Evolutionary conservation across 768 basidiomycete genomes (phyloP).

Genomic region (Saitozyma podzolica): DNA sequence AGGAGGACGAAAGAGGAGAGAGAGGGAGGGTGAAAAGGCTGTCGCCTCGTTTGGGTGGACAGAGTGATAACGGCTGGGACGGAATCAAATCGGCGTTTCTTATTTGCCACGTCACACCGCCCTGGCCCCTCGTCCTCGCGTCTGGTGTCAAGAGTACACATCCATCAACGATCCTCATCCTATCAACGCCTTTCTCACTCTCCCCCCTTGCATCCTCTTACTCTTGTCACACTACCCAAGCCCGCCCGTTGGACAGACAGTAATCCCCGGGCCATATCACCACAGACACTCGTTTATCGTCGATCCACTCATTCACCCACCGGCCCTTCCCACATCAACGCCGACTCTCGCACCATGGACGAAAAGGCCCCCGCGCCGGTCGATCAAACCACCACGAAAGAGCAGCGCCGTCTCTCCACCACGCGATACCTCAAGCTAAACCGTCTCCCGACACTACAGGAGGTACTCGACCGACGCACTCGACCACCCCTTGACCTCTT

Average conservation of each 20-base stretch:
- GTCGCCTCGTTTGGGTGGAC: slow-evolving; percentile 9
- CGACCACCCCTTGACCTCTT: slow-evolving; percentile 95
- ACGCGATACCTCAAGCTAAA: slow-evolving; percentile 44
- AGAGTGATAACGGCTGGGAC: background rate
- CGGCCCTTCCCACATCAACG: background rate
- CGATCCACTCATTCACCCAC: background rate
- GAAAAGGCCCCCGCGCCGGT: slow-evolving; percentile 23
- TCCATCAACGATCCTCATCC: too few relatives aligned
- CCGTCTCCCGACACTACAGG: slow-evolving; percentile 56
- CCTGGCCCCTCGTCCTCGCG: background rate
- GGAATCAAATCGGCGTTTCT: background rate
- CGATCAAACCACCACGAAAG: slow-evolving; percentile 19
- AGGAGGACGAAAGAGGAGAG: background rate
- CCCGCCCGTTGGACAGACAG: too few relatives aligned
- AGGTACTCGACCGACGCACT: slow-evolving; percentile 87
- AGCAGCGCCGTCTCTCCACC: slow-evolving; percentile 30
- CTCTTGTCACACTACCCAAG: too few relatives aligned
- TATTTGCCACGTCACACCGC: slow-evolving; percentile 11
- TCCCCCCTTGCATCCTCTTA: too few relatives aligned
- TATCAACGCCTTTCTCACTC: too few relatives aligned
- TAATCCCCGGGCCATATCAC: too few relatives aligned
- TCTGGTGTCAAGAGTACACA: slow-evolving; percentile 3
- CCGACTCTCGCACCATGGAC: slow-evolving; percentile 18
- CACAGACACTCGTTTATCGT: too few relatives aligned
- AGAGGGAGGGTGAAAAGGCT: slow-evolving; percentile 2